Base-by-base conservation (phyloP, 2,329 filamentous ascomycete genomes). In the Sporothrix luriei region DNA sequence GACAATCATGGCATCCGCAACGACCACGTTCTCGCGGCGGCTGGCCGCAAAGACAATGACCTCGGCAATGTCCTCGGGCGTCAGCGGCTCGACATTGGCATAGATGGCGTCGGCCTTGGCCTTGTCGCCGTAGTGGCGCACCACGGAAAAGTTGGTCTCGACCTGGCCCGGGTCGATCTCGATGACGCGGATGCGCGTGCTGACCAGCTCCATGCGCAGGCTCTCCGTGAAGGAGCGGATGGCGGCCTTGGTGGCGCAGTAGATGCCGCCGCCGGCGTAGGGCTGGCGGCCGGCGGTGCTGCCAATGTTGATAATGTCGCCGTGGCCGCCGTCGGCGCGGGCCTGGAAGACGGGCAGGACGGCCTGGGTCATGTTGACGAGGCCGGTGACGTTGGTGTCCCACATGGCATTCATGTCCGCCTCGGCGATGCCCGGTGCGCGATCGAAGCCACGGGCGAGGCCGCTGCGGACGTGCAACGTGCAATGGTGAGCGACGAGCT, bases 321-420 rank as follows among this genome's bases (percentile, higher is more conserved):
- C 94, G 55, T 86, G 83, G 70, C 93, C 94, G 70, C 91, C 90
- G 70, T 94, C 85, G 77, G 81, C 87, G 54, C 86, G 91, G 75
- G 87, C 84, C 80, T 93, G 90, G 84, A 94, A 96, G 77, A 94
- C 88, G 68, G 91, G 88, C 21, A 98, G 80, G 51, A 97, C 84
- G 62, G 92, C 92, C 83, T 99, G 95, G 0, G 95, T 98, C 91
- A 98, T 92, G 83, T 94, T 92, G 83, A 99, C 95, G 46, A 99
- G 84, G 38, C 95, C 95, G 1, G 91, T 95, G 66, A 98, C 94
- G 78, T 99, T 99, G 71, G 95, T 98, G 62, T 86, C 82, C 78
- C 97, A 92, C 93, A 98, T 97, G 78, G 89, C 76, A 75, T 91
- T 85, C 75, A 97, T 91, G 81, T 99, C 94, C 70, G 90, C 89